Evolutionary conservation across 2,329 filamentous ascomycete species (phyloP), one percentile per base, ranked within the genome.

Genomic region (Triangularia setosa): DNA sequence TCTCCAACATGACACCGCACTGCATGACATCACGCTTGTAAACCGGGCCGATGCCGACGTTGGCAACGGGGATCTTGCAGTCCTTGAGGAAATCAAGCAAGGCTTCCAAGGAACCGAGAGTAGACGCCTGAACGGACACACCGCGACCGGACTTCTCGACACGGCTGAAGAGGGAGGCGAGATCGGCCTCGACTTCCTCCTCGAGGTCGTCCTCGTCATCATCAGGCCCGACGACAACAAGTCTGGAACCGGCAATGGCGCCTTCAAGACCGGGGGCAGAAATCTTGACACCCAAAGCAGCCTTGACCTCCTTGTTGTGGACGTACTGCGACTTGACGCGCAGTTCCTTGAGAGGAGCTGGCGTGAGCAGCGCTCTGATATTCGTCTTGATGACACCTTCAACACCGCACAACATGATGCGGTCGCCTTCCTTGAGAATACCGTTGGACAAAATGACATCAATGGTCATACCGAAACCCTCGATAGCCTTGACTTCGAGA

Each of bases 241-340:
- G 83, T 70, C 96, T 89, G 21, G 96, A 99, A 75, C 95, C 95
- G 67, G 95, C 95, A 77, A 99, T 98, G 70, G 96, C 95, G 67
- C 92, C 90, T 77, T 99, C 95, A 23, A 99, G 90, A 68, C 93
- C 93, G 71, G 97, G 96, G 54, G 94, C 95, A 68, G 93, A 93
- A 75, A 99, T 98, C 86, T 99, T 99, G 78, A 99, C 92, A 90
- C 95, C 95, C 74, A 99, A 86, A 8, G 95, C 93, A 21, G 96
- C 95, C 84, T 97, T 99, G 80, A 97, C 93, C 78, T 97, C 93
- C 82, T 99, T 98, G 83, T 99, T 97, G 83, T 99, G 96, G 28
- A 99, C 94, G 73, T 99, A 99, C 68, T 89, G 86, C 2, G 93
- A 97, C 80, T 98, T 98, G 73, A 99, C 87, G 76, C 96, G 93